Conservation (phyloP, 1,139 yeast genomes). For the Pneumocystis sp. region DNA sequence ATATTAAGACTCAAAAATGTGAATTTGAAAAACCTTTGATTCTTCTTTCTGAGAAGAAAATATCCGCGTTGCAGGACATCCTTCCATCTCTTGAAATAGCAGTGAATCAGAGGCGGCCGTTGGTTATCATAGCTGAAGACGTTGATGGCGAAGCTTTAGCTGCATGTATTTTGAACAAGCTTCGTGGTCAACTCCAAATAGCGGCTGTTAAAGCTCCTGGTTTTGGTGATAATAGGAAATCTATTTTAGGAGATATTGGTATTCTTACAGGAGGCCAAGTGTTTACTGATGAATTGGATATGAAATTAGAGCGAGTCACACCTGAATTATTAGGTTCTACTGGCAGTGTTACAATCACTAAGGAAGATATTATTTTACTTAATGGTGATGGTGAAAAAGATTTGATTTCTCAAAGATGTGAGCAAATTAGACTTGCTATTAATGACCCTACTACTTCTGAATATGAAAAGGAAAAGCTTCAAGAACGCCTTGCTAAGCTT, state of each 20-base stretch:
- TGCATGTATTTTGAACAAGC: conserved; percentile 94
- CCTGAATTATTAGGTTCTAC: conserved; percentile 83
- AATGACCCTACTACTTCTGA: conserved; percentile 64
- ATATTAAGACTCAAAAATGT: conserved; percentile 89
- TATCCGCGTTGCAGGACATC: conserved; percentile 82
- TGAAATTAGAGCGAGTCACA: conserved; percentile 94
- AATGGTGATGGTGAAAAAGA: conserved; percentile 95
- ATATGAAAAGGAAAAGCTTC: conserved; percentile 93
- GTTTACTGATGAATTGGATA: conserved; percentile 93
- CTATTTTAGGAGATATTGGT: conserved; percentile 93
- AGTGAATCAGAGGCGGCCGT: conserved; percentile 88
- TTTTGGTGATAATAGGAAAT: conserved; percentile 98
- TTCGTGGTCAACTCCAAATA: conserved; percentile 97
- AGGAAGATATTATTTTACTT: conserved; percentile 90
- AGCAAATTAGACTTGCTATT: conserved; percentile 81
- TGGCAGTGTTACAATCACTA: conserved; percentile 85
- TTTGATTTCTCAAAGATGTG: conserved; percentile 78
- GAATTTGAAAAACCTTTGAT: conserved; percentile 93
- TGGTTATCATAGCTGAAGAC: conserved; percentile 90
- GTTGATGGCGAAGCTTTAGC: conserved; percentile 98
- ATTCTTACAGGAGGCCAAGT: conserved; percentile 95
- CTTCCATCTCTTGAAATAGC: conserved; percentile 90
- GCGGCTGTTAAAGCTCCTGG: conserved; percentile 99
- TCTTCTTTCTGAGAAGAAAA: conserved; percentile 84
- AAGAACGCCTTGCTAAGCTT: conserved; percentile 94